A percentile compares a stretch with the other conserved stretches of the same genome.
These are phyloP conservation scores for Vitis cinerea DNA, from an alignment of 164 flowering plant species.

Conservation along the genomic window DNA sequence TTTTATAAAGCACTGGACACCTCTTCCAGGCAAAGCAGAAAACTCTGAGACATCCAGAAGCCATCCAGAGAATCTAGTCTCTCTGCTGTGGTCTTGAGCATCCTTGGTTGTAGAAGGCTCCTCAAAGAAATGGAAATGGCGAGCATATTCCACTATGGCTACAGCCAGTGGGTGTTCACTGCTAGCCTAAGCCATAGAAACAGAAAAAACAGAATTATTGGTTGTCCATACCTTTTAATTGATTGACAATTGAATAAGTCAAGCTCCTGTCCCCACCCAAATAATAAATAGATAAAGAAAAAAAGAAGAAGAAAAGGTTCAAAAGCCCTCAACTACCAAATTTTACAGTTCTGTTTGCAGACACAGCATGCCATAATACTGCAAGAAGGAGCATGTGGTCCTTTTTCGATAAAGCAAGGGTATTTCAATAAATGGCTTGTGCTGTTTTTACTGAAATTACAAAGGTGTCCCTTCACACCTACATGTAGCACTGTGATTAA, in stretches of 20 bases:
- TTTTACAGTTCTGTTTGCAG: no score
- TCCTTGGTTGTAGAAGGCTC: constrained; percentile 43
- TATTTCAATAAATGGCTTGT: no score
- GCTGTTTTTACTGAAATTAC: no score
- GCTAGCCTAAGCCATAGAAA: constrained; percentile 58
- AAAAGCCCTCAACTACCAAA: no score
- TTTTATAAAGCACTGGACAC: constrained; percentile 65
- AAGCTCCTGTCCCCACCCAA: no score
- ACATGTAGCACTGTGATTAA: no score
- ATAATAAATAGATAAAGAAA: neutral
- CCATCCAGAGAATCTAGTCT: constrained; percentile 63
- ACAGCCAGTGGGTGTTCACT: constrained; percentile 96
- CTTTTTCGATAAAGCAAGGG: no score
- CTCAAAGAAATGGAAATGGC: constrained; percentile 92
- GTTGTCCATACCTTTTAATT: no score
- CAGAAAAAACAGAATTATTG: neutral
- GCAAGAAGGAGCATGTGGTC: no score
- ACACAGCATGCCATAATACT: no score
- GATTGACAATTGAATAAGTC: no score
- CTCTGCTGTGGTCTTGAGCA: constrained; percentile 24
- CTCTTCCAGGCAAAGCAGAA: constrained; percentile 88
- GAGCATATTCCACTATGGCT: constrained; percentile 85
- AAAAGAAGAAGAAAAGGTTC: neutral
- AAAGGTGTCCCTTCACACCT: no score
- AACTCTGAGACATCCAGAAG: constrained; percentile 74